Percentiles rank a stretch among this genome's conserved stretches.
phyloP scores from a whole-genome alignment of 2,329 filamentous ascomycete species.

The Helotiales sp. region DNA sequence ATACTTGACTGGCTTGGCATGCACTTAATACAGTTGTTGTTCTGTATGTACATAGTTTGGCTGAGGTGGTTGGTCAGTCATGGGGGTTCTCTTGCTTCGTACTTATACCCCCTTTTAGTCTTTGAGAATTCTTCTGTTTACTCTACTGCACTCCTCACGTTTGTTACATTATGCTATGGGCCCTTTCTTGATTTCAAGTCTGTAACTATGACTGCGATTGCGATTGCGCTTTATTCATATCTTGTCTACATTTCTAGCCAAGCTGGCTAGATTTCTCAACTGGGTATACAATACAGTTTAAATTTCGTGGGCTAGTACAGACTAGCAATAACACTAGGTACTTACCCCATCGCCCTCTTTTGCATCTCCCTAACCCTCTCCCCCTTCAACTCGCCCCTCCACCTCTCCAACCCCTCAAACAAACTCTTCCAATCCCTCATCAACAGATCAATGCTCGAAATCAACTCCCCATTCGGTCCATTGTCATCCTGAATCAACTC shows the following conservation, averaged over 20 bases:
- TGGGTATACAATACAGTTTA: neutral
- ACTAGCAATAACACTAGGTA: no score
- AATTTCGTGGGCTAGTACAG: no score
- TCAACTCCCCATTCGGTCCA: neutral
- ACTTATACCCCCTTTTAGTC: slow-evolving; percentile 14
- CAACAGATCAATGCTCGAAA: neutral
- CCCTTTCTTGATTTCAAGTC: neutral
- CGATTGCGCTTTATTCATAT: neutral
- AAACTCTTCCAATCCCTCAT: neutral
- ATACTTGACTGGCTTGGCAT: neutral
- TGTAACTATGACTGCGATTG: neutral
- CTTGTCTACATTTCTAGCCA: neutral
- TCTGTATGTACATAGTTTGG: slow-evolving; percentile 1
- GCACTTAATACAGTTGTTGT: neutral
- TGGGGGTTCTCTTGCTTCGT: slow-evolving; percentile 14
- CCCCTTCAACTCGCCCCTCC: slow-evolving; percentile 1
- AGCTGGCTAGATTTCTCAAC: neutral
- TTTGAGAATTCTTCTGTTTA: slow-evolving; percentile 9
- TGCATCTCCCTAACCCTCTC: neutral
- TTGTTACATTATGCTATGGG: neutral
- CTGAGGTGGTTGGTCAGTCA: neutral
- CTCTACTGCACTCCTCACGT: neutral
- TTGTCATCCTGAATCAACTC: neutral
- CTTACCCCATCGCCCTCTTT: neutral
- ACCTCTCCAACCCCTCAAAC: slow-evolving; percentile 6